Evolutionary conservation across 2,329 filamentous ascomycete species (phyloP).

Genomic region (Monilinia fructicola): DNA sequence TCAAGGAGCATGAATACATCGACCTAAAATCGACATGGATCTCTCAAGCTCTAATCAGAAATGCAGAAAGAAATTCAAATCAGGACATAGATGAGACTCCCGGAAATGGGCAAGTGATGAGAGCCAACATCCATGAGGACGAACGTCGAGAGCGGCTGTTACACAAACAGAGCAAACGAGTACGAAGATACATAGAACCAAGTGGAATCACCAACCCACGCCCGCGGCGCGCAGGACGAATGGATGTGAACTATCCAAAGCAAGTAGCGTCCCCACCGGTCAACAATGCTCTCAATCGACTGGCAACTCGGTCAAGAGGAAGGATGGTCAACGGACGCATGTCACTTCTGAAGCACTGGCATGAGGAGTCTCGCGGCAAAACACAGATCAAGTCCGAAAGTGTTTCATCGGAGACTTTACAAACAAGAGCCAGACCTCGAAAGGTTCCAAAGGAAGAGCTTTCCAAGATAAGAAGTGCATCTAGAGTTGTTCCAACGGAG

Average conservation of each 20-base stretch:
- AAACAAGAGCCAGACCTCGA: neutral
- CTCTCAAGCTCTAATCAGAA: neutral
- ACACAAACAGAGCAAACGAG: neutral
- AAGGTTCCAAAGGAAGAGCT: neutral
- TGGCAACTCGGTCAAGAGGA: neutral
- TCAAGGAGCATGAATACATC: neutral
- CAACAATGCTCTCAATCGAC: neutral
- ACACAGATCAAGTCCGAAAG: neutral
- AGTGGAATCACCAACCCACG: neutral
- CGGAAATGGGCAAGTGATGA: neutral
- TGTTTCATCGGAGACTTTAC: neutral
- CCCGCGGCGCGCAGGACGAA: neutral
- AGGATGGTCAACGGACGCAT: neutral
- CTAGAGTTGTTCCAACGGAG: neutral
- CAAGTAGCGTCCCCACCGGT: neutral
- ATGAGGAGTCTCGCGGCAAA: neutral
- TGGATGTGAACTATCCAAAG: neutral
- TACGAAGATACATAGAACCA: conserved; percentile 1
- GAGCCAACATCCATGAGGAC: neutral
- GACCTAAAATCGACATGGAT: conserved; percentile 7
- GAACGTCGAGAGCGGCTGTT: neutral
- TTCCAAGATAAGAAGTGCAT: neutral
- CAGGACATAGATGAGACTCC: neutral
- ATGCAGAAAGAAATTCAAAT: neutral
- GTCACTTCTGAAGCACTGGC: neutral